These are phyloP conservation scores for Verticillium albo-atrum DNA, from an alignment of 2,329 filamentous ascomycete genomes.

Conservation along the genomic window DNA sequence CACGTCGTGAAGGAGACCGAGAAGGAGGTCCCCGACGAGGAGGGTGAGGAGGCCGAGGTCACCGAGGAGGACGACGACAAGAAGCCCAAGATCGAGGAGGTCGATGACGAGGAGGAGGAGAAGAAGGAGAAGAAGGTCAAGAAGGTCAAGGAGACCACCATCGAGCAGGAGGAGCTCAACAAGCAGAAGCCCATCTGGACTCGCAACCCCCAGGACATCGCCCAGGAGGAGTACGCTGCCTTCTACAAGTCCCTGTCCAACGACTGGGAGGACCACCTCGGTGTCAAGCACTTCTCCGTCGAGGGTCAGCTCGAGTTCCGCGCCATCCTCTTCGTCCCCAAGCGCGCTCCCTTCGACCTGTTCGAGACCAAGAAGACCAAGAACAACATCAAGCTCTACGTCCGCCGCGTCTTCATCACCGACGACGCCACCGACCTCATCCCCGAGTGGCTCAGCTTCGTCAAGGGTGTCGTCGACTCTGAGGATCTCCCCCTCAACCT, in stretches of 20 bases:
- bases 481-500: slow-evolving; percentile 99
- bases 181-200: slow-evolving; percentile 99
- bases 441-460: slow-evolving; percentile 97
- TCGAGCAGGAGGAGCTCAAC: slow-evolving; percentile 99
- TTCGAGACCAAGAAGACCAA: slow-evolving; percentile 99
- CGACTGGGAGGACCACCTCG: slow-evolving; percentile 99
- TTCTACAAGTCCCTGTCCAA: slow-evolving; percentile 99
- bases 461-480: slow-evolving; percentile 99
- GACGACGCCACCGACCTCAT: slow-evolving; percentile 99
- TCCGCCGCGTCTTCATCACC: slow-evolving; percentile 99
- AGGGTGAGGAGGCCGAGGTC: slow-evolving; percentile 69
- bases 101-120: slow-evolving; percentile 79
- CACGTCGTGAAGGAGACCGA: slow-evolving; percentile 99
- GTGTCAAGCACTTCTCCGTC: slow-evolving; percentile 99
- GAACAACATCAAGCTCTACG: slow-evolving; percentile 99
- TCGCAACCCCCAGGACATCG: slow-evolving; percentile 93
- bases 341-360: slow-evolving; percentile 98
- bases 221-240: slow-evolving; percentile 90
- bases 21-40: slow-evolving; percentile 97
- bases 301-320: slow-evolving; percentile 99
- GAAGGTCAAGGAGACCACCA: slow-evolving; percentile 98
- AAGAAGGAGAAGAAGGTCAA: slow-evolving; percentile 98
- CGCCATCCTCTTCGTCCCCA: slow-evolving; percentile 98
- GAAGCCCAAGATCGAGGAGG: slow-evolving; percentile 90
- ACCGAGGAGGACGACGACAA: slow-evolving; percentile 79